Evolutionary conservation across 1,284 basidiomycete species (phyloP), one percentile per base, ranked within the genome.

Genomic region (Omphalotus olearius): DNA sequence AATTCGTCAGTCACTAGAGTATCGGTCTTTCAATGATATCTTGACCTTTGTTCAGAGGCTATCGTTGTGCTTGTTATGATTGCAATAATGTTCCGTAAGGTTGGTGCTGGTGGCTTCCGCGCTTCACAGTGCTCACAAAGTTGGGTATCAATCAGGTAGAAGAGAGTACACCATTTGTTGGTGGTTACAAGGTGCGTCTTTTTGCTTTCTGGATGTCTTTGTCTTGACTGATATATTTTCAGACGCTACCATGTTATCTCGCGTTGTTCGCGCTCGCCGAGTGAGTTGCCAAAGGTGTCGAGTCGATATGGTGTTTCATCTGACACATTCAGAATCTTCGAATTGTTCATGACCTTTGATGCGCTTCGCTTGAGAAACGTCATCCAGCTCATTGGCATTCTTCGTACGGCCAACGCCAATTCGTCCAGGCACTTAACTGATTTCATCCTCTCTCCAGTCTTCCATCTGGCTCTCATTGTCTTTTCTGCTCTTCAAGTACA

Each of bases 201-300:
- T 38, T 17, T 30, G 49, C 6, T 23, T 45, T 36, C 36, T 53
- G 50, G 56, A 51, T 20, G 16, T 18, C 23, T 52, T 42, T 49
- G 23, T 23, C 23, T 54, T 48, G 57, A 51, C 17, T 38, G 39
- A 37, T 47, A 14, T 26, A 26, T 40, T 42, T 52, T n/a, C 48
- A 91, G 85, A 91, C 89, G n/a, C 66, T 91, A 56, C 83, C 89
- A 57, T 91, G 89, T 65, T 91, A 90, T 65, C 78, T 91, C 7
- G 86, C 86, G 2, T 72, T 91, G 11, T 91, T 90, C 66, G 80
- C 82, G 35, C 72, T 91, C n/a, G 88, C 85, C 52, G 88, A 88
- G 88, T 88, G 64, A 50, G 77, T 64, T 25, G 16, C 50, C 4
- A 51, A 23, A 17, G 4, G 20, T 18, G 2, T 6, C 40, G 11